A percentile compares a stretch with the other conserved stretches of the same genome.
Evolutionary conservation across 2,329 filamentous ascomycete species (phyloP).

Genomic region (Colletotrichum neosansevieriae): DNA sequence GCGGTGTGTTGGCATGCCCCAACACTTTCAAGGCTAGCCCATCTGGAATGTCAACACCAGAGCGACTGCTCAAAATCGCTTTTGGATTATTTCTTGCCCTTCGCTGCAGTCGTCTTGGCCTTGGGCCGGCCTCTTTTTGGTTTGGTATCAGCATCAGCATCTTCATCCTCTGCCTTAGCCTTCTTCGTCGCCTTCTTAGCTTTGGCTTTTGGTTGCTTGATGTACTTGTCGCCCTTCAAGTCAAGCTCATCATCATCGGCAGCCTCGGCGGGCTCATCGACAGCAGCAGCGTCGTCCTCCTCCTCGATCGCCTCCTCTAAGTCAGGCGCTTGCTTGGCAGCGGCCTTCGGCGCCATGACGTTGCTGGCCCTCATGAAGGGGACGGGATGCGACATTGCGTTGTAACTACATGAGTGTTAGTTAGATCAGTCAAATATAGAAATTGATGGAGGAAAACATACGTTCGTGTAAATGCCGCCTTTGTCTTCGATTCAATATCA

Average conservation of each 20-base stretch:
- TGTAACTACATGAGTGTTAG: slow-evolving; percentile 72
- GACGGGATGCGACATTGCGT: slow-evolving; percentile 85
- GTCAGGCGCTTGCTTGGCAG: slow-evolving; percentile 83
- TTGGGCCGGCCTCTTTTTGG: slow-evolving; percentile 63
- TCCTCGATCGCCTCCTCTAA: slow-evolving; percentile 97
- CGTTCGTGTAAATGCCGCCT: slow-evolving; percentile 88
- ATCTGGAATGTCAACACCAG: background rate
- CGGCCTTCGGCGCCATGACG: slow-evolving; percentile 78
- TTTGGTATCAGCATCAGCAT: slow-evolving; percentile 64
- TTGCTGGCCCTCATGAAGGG: slow-evolving; percentile 96
- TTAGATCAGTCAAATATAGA: slow-evolving; percentile 7
- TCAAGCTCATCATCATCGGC: slow-evolving; percentile 84
- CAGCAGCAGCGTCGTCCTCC: slow-evolving; percentile 77
- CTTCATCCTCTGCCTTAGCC: slow-evolving; percentile 60
- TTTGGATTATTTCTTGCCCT: slow-evolving; percentile 55
- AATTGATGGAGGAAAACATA: slow-evolving; percentile 61
- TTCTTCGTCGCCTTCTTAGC: slow-evolving; percentile 54
- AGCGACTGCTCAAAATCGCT: background rate
- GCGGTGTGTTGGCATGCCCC: background rate
- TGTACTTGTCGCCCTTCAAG: slow-evolving; percentile 94
- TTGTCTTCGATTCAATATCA: slow-evolving; percentile 86
- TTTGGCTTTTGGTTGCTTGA: slow-evolving; percentile 86
- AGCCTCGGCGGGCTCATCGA: slow-evolving; percentile 67
- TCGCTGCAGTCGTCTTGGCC: slow-evolving; percentile 54
- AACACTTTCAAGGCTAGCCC: background rate